phyloP scores from a whole-genome alignment of 257 asterid species.

The Pogostemon cablin region DNA sequence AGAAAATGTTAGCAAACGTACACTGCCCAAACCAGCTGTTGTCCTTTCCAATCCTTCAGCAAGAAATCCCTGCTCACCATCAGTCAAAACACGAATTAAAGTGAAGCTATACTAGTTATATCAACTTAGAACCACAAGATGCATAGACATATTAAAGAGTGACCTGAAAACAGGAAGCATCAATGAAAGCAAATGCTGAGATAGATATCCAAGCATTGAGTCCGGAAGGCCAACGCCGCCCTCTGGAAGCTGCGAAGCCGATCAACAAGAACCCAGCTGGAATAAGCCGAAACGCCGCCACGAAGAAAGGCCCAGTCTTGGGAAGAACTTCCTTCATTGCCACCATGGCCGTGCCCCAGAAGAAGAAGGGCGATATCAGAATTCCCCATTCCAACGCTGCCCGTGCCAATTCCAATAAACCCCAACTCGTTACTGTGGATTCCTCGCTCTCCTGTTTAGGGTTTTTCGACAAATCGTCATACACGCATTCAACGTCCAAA shows the following conservation, averaged over 20 bases:
- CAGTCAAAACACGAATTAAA: constrained; percentile 31
- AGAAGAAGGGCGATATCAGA: constrained; percentile 93
- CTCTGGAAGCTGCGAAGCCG: constrained; percentile 73
- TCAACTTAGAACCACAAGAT: neutral
- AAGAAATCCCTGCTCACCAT: constrained; percentile 82
- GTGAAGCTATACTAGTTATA: constrained; percentile 17
- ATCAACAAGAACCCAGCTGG: constrained; percentile 86
- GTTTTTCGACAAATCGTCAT: constrained; percentile 41
- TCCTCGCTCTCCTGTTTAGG: constrained; percentile 36
- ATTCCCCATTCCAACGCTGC: constrained; percentile 69
- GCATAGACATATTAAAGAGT: constrained; percentile 28
- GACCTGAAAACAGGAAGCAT: constrained; percentile 97
- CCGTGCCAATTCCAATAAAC: constrained; percentile 40
- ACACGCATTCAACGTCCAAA: constrained; percentile 59
- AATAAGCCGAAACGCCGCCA: constrained; percentile 84
- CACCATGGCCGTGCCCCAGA: constrained; percentile 99
- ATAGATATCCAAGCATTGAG: constrained; percentile 84
- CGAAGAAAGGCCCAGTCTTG: constrained; percentile 80
- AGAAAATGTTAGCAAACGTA: constrained; percentile 46
- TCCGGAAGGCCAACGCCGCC: constrained; percentile 75
- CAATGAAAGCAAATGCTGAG: constrained; percentile 70
- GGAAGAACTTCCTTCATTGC: constrained; percentile 97
- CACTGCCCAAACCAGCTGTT: constrained; percentile 98
- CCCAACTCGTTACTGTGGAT: constrained; percentile 31
- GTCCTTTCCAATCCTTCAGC: constrained; percentile 97